Percentiles rank a stretch among this genome's conserved stretches.
Conservation (phyloP, 306 rosid genomes). For the Aeschynomene evenia region DNA sequence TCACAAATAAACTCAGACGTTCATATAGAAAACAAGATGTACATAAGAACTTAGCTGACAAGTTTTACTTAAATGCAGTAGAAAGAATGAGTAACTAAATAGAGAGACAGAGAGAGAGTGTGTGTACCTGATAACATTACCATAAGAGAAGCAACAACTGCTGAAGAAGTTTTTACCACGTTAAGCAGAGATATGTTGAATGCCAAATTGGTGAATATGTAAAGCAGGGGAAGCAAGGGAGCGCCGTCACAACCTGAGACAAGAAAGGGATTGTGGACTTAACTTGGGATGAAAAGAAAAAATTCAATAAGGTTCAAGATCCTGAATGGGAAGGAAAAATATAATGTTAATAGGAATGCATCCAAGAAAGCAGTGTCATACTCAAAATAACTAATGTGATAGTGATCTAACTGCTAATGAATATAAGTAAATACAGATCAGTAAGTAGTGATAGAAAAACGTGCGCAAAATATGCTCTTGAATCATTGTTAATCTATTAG, state of each 20-base stretch:
- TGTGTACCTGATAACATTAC: slow-evolving; percentile 77
- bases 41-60: neutral
- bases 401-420: slow-evolving; percentile 22
- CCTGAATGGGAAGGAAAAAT: slow-evolving; percentile 11
- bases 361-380: slow-evolving; percentile 3
- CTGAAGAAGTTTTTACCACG: slow-evolving; percentile 74
- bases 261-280: neutral
- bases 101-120: slow-evolving; percentile 11
- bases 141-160: slow-evolving; percentile 76
- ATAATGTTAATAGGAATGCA: slow-evolving; percentile 14
- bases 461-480: slow-evolving; percentile 13
- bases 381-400: neutral
- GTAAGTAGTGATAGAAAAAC: slow-evolving; percentile 12
- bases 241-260: slow-evolving; percentile 79
- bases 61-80: neutral
- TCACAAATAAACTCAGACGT: slow-evolving; percentile 17
- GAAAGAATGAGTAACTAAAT: neutral
- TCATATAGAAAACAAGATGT: neutral
- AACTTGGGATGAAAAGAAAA: neutral
- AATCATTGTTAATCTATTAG: slow-evolving; percentile 1
- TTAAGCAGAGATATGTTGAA: slow-evolving; percentile 77
- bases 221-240: slow-evolving; percentile 85
- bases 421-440: slow-evolving; percentile 11
- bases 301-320: slow-evolving; percentile 6
- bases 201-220: slow-evolving; percentile 59